Base-by-base conservation (phyloP, 116 monocot species). In the Posidonia oceanica region DNA sequence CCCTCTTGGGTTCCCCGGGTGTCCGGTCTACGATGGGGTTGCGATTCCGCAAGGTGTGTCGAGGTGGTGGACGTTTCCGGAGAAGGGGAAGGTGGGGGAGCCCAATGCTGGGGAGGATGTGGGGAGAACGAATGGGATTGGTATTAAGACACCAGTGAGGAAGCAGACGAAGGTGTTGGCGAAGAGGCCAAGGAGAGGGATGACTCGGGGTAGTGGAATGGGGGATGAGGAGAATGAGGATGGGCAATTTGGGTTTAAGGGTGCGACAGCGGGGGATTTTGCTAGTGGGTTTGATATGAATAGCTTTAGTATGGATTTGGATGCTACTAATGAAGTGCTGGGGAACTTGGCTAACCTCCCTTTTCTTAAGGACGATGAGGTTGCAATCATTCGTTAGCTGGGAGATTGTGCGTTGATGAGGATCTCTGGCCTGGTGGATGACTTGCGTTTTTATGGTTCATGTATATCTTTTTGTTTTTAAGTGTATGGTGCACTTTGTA, bases 1-100 rank as follows among this genome's bases (percentile, higher is more conserved):
- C 68, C 93, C 93, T 4, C 70, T 93, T 2, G 93, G 93, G 48
- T 84, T 80, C 57, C 78, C 84, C 3, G 75, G 75, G 3, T 70
- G 61, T 7, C 72, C 72, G 48, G 22, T 18, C 13, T 72, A 52
- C 62, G 54, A 54, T 2, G 68, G 68, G 4, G 68, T 68, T 54
- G 42, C 4, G 15, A 39, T 72, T 62, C 72, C 72, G 11, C 48
- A 62, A 15, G 51, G 51, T 6, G 40, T 37, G 8, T 72, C 42
- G 37, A 63, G 14, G 38, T 13, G 13, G 63, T 12, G 63, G 14
- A 15, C 17, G 39, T 44, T 2, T 66, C 12, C 15, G 51, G 67
- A 21, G 64, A 36, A 73, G 36, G 64, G 52, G 61, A 38, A 73
- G 42, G 73, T 48, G 48, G 21, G 2, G 5, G 17, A 51, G 1